These are phyloP conservation scores for Stevia rebaudiana DNA, from an alignment of 140 eudicot genomes.

Conservation along the genomic window DNA sequence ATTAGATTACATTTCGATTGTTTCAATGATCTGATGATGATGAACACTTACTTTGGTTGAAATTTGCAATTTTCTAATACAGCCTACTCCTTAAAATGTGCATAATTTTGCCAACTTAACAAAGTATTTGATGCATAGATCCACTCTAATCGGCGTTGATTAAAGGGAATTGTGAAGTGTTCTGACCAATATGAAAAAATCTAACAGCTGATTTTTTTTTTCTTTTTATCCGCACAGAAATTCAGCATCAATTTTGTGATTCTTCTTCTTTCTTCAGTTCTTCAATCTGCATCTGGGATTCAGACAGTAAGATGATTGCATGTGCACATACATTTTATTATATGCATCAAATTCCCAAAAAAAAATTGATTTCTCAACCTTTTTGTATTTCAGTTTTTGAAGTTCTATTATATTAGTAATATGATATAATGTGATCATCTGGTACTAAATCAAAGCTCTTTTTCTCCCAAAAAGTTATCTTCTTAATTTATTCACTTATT, in stretches of 20 bases:
- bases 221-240: background rate
- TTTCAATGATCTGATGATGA: no score
- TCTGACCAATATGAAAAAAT: background rate
- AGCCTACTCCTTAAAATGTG: no score
- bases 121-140: no score
- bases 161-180: no score
- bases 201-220: slow-evolving; percentile 2
- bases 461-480: background rate
- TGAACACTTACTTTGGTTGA: no score
- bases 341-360: slow-evolving; percentile 19
- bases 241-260: slow-evolving; percentile 1
- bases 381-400: background rate
- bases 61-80: no score
- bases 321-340: slow-evolving; percentile 6
- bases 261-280: slow-evolving; percentile 4
- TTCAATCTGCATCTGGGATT: slow-evolving; percentile 18
- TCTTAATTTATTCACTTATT: no score
- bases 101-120: no score
- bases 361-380: background rate
- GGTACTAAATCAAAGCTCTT: slow-evolving; percentile 1
- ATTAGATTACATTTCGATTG: no score
- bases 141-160: no score
- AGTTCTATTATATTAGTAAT: background rate
- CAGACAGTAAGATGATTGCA: slow-evolving; percentile 22
- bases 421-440: background rate